Percentiles rank a stretch among this genome's conserved stretches.
These are phyloP conservation scores for Lathyrus oleraceus DNA, from an alignment of 306 rosid species.

Conservation along the genomic window DNA sequence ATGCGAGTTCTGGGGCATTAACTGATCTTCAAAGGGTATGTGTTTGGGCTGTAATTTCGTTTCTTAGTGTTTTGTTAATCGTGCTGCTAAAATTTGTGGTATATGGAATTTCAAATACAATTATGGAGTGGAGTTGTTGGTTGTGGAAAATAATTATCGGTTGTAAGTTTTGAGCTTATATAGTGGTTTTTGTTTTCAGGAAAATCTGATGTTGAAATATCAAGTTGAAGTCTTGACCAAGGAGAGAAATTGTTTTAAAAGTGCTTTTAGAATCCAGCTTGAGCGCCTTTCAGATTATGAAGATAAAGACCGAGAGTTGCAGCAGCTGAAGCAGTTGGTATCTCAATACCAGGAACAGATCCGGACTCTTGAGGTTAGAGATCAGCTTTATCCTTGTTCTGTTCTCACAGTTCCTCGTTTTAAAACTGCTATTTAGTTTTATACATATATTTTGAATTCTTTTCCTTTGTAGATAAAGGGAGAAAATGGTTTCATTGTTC, in stretches of 20 bases:
- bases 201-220: slow-evolving; percentile 75
- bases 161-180: slow-evolving; percentile 3
- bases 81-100: background rate
- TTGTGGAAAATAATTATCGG: background rate
- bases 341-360: slow-evolving; percentile 88
- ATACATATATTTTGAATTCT: background rate
- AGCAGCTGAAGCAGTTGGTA: slow-evolving; percentile 74
- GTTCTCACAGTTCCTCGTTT: background rate
- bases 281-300: slow-evolving; percentile 86
- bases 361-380: slow-evolving; percentile 87
- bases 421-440: background rate
- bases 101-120: background rate
- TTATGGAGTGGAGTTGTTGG: background rate
- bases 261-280: slow-evolving; percentile 77
- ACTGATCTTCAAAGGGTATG: slow-evolving; percentile 64
- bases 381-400: slow-evolving; percentile 7
- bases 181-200: slow-evolving; percentile 53
- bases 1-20: slow-evolving; percentile 62
- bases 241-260: slow-evolving; percentile 79
- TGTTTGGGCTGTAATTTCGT: background rate
- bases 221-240: slow-evolving; percentile 68
- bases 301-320: slow-evolving; percentile 63
- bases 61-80: background rate
- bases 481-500: background rate
- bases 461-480: slow-evolving; percentile 1